These are phyloP conservation scores for Cyberlindnera veronae DNA, from an alignment of 805 yeast genomes.

Conservation along the genomic window DNA sequence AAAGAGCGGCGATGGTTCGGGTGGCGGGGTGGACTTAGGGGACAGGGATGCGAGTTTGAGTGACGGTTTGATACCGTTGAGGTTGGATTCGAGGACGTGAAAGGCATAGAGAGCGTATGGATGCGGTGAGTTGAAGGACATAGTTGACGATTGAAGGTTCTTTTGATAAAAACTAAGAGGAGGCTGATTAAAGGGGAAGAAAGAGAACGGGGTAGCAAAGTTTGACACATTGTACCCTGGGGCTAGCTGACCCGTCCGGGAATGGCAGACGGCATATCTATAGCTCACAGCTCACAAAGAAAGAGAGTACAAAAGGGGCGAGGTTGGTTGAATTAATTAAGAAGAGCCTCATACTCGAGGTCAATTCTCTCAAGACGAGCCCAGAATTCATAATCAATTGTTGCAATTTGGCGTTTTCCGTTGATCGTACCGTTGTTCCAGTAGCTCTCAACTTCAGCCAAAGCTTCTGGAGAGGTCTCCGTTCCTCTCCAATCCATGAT, in stretches of 20 bases:
- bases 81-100: conserved; percentile 3
- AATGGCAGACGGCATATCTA: neutral
- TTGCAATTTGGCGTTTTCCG: too few species aligned
- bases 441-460: neutral
- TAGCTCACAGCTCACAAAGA: neutral
- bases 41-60: neutral
- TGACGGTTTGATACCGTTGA: neutral
- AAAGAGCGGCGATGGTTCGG: conserved; percentile 54
- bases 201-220: neutral
- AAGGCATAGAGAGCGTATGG: conserved; percentile 11
- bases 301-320: neutral
- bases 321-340: too few species aligned
- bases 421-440: neutral
- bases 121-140: conserved; percentile 1
- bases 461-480: neutral
- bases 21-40: neutral
- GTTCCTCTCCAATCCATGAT: conserved; percentile 1
- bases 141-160: neutral
- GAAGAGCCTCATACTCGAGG: too few species aligned
- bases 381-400: neutral
- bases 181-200: neutral
- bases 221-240: neutral
- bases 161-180: neutral
- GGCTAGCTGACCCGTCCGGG: neutral
- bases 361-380: neutral